Base-by-base conservation (phyloP, 2,329 filamentous ascomycete genomes). In the Didymella keratinophila region DNA sequence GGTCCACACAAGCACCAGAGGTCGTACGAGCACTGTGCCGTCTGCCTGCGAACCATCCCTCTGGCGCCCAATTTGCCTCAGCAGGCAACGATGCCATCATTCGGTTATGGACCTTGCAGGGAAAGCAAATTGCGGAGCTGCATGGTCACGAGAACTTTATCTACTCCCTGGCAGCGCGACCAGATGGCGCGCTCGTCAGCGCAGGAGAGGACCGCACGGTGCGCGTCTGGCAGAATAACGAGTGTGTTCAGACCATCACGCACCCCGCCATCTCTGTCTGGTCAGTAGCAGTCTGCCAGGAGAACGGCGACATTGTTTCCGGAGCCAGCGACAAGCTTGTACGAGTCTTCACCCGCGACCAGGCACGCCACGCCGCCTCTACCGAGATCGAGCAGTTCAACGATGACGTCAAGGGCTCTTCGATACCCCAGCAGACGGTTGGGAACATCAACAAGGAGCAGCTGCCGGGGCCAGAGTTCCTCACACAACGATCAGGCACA, bases 211-310 rank as follows among this genome's bases (percentile, higher is more conserved):
- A 99, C 78, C 87, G 95, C n/a, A 97, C 95, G 0, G 87, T 96
- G 32, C 86, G 92, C 51, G 82, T 99, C 73, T 99, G 96, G 95
- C 89, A 86, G 66, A 91, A 89, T 43, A 85, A 82, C 14, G 84
- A 93, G 56, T 98, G 94, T 74, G 80, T 97, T 44, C 95, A 99
- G 77, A 97, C 94, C 37, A 98, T 99, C 64, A 97, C 94, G 1
- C 93, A 97, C 71, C 95, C 95, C 11, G 95, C 95, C 10, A 96
- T 98, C 54, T 98, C 94, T 0, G 93, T 99, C 5, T 99, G 95
- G 95, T 84, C 87, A 14, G 92, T 99, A 18, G 91, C 93, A n/a
- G 90, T 86, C 11, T 95, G 91, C 71, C 73, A 83, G 0, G 87
- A 92, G 62, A 96, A 86, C 46, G 94, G 95, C 21, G 96, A 99